phyloP scores from a whole-genome alignment of 2,329 filamentous ascomycete genomes.

The Peltaster fructicola region DNA sequence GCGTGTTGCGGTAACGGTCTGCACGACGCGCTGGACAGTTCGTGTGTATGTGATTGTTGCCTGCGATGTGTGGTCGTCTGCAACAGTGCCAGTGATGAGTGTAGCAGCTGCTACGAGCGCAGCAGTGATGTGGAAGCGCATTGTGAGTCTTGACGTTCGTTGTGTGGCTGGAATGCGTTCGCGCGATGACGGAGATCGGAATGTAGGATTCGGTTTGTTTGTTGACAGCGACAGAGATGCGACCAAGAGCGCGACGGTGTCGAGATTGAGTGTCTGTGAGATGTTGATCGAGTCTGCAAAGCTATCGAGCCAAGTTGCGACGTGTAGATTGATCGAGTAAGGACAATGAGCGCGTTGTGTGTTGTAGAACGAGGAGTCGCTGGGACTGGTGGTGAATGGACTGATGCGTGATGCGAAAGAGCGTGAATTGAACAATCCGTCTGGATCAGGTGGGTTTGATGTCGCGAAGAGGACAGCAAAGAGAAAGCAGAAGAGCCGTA shows the following conservation, averaged over 20 bases:
- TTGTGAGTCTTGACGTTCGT: slow-evolving; percentile 3
- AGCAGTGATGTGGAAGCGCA: slow-evolving; percentile 12
- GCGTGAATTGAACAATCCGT: too few species aligned
- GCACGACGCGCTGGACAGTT: slow-evolving; percentile 13
- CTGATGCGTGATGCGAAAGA: too few species aligned
- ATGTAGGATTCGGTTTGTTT: slow-evolving; percentile 4
- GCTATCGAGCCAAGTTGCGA: background rate
- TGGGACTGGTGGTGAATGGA: too few species aligned
- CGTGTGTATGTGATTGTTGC: slow-evolving; percentile 12
- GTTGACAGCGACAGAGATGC: too few species aligned
- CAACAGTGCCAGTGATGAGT: slow-evolving; percentile 1
- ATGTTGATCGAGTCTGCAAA: too few species aligned
- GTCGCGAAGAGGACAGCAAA: too few species aligned
- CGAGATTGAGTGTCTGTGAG: background rate
- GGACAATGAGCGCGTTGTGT: slow-evolving; percentile 1
- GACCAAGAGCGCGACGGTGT: too few species aligned
- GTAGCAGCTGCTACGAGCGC: slow-evolving; percentile 6
- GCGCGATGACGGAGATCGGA: slow-evolving; percentile 4
- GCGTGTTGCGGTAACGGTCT: slow-evolving; percentile 12
- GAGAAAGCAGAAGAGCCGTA: too few species aligned
- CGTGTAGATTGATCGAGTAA: background rate
- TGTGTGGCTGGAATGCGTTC: background rate
- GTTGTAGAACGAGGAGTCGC: too few species aligned
- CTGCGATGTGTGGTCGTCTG: slow-evolving; percentile 6
- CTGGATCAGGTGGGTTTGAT: too few species aligned